Evolutionary conservation across 805 yeast genomes (phyloP).

Genomic region (Kuraishia borneana): DNA sequence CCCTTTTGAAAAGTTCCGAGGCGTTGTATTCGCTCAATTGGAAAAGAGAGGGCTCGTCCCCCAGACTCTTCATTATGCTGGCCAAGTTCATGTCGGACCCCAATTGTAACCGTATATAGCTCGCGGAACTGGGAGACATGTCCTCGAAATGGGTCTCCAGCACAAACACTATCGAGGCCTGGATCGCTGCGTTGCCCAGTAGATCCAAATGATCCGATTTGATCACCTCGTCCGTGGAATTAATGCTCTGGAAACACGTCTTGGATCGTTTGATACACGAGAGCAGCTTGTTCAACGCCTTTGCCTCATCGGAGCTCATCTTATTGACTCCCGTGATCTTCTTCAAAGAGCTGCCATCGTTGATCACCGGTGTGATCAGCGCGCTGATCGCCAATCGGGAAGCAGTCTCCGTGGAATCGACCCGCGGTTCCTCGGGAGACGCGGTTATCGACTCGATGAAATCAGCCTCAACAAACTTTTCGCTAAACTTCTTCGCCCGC

Average conservation of each 20-base stretch:
- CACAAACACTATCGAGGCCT: constrained; percentile 46
- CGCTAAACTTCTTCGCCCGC: constrained; percentile 35
- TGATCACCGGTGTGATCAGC: constrained; percentile 28
- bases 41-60: constrained; percentile 21
- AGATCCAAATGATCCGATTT: constrained; percentile 34
- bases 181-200: constrained; percentile 47
- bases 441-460: not conserved
- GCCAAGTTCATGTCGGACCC: constrained; percentile 26
- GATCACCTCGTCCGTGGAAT: constrained; percentile 6
- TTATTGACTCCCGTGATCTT: not conserved
- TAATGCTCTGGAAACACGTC: constrained; percentile 41
- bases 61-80: constrained; percentile 35
- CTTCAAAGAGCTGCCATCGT: constrained; percentile 1
- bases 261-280: constrained; percentile 48
- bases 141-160: constrained; percentile 52
- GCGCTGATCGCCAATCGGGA: constrained; percentile 37
- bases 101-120: constrained; percentile 27
- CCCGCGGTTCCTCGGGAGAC: not conserved
- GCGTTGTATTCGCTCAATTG: constrained; percentile 39
- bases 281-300: constrained; percentile 22
- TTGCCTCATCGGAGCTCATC: not conserved
- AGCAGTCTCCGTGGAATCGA: constrained; percentile 13
- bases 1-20: constrained; percentile 39
- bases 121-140: constrained; percentile 44
- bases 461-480: not conserved